phyloP scores from a whole-genome alignment of 805 yeast genomes.

The Tanozyma kutaoensis region DNA sequence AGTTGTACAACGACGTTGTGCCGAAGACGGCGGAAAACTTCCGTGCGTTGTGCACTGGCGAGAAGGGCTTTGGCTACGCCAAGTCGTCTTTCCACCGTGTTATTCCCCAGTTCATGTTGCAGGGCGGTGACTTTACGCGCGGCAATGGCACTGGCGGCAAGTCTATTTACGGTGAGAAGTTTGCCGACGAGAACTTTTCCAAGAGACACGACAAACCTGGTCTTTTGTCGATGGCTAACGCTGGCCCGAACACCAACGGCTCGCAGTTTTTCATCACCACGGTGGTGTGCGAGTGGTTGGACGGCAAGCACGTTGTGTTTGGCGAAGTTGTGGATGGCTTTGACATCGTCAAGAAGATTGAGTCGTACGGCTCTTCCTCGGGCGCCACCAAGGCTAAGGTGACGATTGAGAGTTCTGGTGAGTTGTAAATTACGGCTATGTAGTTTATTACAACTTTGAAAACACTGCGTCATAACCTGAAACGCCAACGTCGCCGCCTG shows the following conservation, averaged over 20 bases:
- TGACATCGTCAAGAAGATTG: slow-evolving; percentile 66
- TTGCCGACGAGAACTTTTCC: slow-evolving; percentile 82
- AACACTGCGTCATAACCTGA: slow-evolving; percentile 25
- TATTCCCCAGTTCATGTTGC: slow-evolving; percentile 81
- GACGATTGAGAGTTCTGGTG: slow-evolving; percentile 68
- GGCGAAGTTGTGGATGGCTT: slow-evolving; percentile 81
- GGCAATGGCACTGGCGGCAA: slow-evolving; percentile 92
- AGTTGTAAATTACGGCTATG: no score
- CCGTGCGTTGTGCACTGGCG: slow-evolving; percentile 82
- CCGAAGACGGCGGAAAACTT: slow-evolving; percentile 89
- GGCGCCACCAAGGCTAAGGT: slow-evolving; percentile 61
- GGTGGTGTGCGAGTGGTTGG: background rate
- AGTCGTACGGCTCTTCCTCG: slow-evolving; percentile 49
- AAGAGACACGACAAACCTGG: slow-evolving; percentile 1
- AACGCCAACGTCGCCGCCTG: slow-evolving; percentile 16
- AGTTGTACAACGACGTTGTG: slow-evolving; percentile 57
- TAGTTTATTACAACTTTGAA: slow-evolving; percentile 21
- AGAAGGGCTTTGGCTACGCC: slow-evolving; percentile 67
- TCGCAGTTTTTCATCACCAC: slow-evolving; percentile 1
- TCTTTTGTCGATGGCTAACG: background rate
- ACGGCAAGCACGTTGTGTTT: slow-evolving; percentile 36
- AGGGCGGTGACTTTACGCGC: slow-evolving; percentile 64
- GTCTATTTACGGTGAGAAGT: slow-evolving; percentile 69
- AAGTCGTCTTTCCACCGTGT: slow-evolving; percentile 87
- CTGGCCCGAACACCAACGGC: slow-evolving; percentile 1